Evolutionary conservation across 441 rosid species (phyloP), one percentile per base, ranked within the genome.

Genomic region (Erodium trifolium): DNA sequence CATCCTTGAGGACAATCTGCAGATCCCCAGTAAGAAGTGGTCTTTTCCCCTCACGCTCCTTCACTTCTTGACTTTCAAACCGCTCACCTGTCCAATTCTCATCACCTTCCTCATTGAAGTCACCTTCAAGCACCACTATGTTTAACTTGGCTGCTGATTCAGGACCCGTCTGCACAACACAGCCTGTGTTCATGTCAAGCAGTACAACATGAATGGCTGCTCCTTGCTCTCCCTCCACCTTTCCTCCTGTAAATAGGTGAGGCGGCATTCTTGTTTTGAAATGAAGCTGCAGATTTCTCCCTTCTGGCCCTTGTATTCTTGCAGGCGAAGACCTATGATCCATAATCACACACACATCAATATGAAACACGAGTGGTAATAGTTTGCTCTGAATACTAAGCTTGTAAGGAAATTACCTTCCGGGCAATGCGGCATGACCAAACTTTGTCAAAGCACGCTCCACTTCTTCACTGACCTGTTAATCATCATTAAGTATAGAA

Each of bases 161-260:
- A 64, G 90, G 83, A 51, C 99, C 99, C 76, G 73, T 72, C 17
- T 91, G 86, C 49, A 90, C 86, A 66, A 83, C 96, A 57, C 76
- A 85, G 63, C 84, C 92, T 65, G 84, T 80, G 80, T 78, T 87
- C 35, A 78, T 82, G 75, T 95, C 98, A 49, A 87, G 67, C 69
- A 95, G 77, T 63, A 95, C 88, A 16, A 84, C 77, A 79, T 95
- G 99, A 72, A 95, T 87, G n/a, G 98, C 85, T 71, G 96, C 98
- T 76, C 99, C 98, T 73, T 92, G 98, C 78, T 95, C 99, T 65
- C 99, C 99, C 78, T 95, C 99, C 19, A 95, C 97, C 79, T 86
- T 92, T 51, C 99, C 99, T 45, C 99, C 99, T 0, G 99, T 95
- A 80, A 88, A 95, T 68, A 95, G 92, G 9, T 97, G 99, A 77